phyloP scores from a whole-genome alignment of 2,329 filamentous ascomycete genomes.

The Ascocoryne sarcoides region DNA sequence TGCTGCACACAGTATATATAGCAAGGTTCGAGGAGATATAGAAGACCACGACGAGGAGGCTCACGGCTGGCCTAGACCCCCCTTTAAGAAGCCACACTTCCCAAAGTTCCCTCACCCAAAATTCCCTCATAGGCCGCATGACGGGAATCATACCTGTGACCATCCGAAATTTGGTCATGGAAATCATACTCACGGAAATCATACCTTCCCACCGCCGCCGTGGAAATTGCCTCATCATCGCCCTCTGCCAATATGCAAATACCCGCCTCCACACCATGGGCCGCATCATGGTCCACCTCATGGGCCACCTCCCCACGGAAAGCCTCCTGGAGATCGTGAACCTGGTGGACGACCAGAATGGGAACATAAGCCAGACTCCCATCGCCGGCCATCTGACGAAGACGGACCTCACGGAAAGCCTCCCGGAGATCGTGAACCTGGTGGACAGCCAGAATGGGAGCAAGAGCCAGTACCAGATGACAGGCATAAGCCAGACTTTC shows the following conservation, averaged over 20 bases:
- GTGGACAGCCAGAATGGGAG: neutral
- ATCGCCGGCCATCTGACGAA: neutral
- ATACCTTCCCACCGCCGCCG: constrained; percentile 12
- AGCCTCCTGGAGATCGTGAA: constrained; percentile 1
- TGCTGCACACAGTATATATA: constrained; percentile 29
- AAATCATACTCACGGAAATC: constrained; percentile 18
- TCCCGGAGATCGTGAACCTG: constrained; percentile 5
- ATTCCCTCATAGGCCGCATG: neutral
- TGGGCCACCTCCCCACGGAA: constrained; percentile 2
- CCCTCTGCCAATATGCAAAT: constrained; percentile 25
- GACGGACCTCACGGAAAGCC: constrained; percentile 6
- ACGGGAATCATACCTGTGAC: constrained; percentile 9
- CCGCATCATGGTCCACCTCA: constrained; percentile 11
- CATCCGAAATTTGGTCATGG: constrained; percentile 16
- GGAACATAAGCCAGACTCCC: constrained; percentile 5
- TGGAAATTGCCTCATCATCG: constrained; percentile 23
- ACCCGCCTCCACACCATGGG: constrained; percentile 18
- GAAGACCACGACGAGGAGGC: constrained; percentile 11
- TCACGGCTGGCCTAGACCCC: neutral
- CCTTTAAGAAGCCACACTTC: constrained; percentile 3
- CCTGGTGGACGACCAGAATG: neutral
- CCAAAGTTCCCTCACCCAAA: constrained; percentile 9
- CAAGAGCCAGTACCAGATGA: no score
- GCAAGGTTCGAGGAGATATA: constrained; percentile 17
- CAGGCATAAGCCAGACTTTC: constrained; percentile 3